A percentile compares a stretch with the other conserved stretches of the same genome.
Conservation (phyloP, 805 yeast species). For the Komagataella phaffii region DNA sequence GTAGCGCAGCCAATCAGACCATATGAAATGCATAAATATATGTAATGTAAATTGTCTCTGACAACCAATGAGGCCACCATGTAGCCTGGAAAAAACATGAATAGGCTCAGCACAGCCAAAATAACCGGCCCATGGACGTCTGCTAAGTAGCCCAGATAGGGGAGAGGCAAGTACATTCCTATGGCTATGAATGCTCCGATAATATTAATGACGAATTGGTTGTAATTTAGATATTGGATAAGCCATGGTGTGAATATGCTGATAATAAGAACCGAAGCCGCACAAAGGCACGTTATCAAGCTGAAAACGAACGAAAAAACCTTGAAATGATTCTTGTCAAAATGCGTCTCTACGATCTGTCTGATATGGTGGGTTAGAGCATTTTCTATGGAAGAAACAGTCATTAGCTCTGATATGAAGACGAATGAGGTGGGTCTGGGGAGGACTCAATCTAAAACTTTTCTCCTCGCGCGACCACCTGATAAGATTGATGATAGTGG, state of each 20-base stretch:
- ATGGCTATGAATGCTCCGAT: constrained; percentile 62
- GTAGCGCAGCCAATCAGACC: constrained; percentile 58
- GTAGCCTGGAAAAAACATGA: constrained; percentile 61
- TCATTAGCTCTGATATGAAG: constrained; percentile 6
- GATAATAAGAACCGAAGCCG: constrained; percentile 76
- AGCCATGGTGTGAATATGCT: constrained; percentile 69
- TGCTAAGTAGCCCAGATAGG: constrained; percentile 68
- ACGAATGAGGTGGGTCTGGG: background rate
- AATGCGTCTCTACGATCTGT: constrained; percentile 23
- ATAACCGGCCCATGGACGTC: constrained; percentile 79
- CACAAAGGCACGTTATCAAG: constrained; percentile 51
- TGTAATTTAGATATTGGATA: constrained; percentile 39
- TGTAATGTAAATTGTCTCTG: constrained; percentile 14
- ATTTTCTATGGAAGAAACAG: constrained; percentile 21
- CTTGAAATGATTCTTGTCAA: constrained; percentile 28
- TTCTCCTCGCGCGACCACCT: background rate
- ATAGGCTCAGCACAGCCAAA: constrained; percentile 45
- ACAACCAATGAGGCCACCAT: constrained; percentile 28
- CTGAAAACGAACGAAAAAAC: constrained; percentile 42
- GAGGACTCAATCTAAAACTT: background rate
- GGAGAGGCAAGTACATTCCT: constrained; percentile 80
- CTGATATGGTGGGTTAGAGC: constrained; percentile 31
- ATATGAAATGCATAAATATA: constrained; percentile 34
- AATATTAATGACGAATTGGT: constrained; percentile 52
- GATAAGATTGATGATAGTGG: background rate